These are phyloP conservation scores for Primulina eburnea DNA, from an alignment of 257 asterid genomes.

Conservation along the genomic window DNA sequence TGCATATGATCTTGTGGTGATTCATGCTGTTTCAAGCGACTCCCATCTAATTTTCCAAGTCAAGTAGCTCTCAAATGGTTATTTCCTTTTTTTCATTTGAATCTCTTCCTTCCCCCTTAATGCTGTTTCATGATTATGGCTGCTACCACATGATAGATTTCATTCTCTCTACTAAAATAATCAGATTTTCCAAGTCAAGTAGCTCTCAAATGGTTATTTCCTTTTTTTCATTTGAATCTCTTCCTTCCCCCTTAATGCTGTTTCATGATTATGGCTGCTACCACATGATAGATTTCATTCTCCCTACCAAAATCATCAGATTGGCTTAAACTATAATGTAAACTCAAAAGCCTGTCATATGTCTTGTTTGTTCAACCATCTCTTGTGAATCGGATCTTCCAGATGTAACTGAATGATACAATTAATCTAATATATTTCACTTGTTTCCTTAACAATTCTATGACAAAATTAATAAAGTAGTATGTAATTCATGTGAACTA, in stretches of 20 bases:
- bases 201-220: slow-evolving; percentile 11
- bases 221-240: not conserved
- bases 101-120: not conserved
- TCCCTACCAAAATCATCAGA: not conserved
- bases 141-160: not conserved
- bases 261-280: slow-evolving; percentile 5
- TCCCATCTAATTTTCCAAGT: not conserved
- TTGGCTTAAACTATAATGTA: not conserved
- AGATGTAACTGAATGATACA: not conserved
- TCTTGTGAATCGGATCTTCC: not conserved
- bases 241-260: not conserved
- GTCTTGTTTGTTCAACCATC: slow-evolving; percentile 5
- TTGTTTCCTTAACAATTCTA: not conserved
- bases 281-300: not conserved
- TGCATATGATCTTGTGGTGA: not conserved
- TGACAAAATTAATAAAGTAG: not conserved
- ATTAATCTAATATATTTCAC: not conserved
- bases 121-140: slow-evolving; percentile 7
- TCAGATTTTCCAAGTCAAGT: not conserved
- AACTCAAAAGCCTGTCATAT: slow-evolving; percentile 3
- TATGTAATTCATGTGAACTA: slow-evolving; percentile 13
- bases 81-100: slow-evolving; percentile 1
- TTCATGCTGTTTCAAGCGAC: slow-evolving; percentile 7
- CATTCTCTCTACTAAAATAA: slow-evolving; percentile 1
- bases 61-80: slow-evolving; percentile 8